These are phyloP conservation scores for Colletotrichum viniferum DNA, from an alignment of 2,329 filamentous ascomycete species.

Conservation along the genomic window DNA sequence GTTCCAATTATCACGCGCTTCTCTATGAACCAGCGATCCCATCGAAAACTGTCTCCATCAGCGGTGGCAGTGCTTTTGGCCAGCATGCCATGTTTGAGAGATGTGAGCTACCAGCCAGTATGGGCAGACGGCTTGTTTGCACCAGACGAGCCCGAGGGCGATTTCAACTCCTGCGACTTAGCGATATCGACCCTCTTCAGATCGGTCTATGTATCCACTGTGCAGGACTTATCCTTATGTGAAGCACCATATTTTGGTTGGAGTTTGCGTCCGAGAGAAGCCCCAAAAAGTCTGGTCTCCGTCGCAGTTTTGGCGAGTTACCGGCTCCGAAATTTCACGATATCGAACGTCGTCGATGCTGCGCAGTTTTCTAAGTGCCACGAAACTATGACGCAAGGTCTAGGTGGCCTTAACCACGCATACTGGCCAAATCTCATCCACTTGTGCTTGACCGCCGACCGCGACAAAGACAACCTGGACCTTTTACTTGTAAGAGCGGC, in stretches of 20 bases:
- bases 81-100: not conserved
- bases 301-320: not conserved
- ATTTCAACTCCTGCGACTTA: not conserved
- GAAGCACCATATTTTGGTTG: not conserved
- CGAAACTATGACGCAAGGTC: not conserved
- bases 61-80: not conserved
- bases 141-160: too few relatives aligned
- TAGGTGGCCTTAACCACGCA: not conserved
- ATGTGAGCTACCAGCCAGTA: not conserved
- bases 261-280: not conserved
- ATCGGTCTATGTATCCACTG: not conserved
- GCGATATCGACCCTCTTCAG: not conserved
- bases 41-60: not conserved
- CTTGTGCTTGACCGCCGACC: not conserved
- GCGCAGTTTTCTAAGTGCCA: not conserved
- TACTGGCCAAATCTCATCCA: not conserved
- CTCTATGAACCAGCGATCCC: not conserved
- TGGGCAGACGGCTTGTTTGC: too few relatives aligned
- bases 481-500: not conserved
- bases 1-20: not conserved
- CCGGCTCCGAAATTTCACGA: not conserved
- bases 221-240: not conserved
- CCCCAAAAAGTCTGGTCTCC: not conserved
- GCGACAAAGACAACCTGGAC: not conserved
- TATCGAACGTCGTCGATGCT: not conserved